phyloP scores from a whole-genome alignment of 2,329 filamentous ascomycete species.

The Thelonectria rubi region DNA sequence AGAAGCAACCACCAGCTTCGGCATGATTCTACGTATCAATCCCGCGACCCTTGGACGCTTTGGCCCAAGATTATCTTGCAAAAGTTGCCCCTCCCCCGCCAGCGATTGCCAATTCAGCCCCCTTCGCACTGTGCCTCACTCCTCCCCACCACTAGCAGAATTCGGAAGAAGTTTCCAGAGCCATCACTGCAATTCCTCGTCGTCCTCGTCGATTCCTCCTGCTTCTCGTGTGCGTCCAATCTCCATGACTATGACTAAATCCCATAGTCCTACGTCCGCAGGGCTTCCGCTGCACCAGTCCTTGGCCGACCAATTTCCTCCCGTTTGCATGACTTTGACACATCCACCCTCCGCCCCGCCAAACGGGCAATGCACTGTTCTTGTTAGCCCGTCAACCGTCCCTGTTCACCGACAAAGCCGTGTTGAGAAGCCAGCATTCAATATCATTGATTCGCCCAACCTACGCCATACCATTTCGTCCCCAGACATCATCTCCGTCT shows the following conservation, averaged over 20 bases:
- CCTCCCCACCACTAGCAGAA: constrained; percentile 26
- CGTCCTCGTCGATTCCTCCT: not conserved
- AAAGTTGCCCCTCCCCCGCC: constrained; percentile 21
- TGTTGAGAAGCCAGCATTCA: no score
- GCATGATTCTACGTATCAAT: constrained; percentile 7
- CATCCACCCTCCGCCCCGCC: constrained; percentile 34
- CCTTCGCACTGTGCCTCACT: not conserved
- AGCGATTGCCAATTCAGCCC: not conserved
- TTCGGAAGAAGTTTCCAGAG: constrained; percentile 34
- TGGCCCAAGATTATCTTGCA: not conserved
- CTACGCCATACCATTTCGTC: no score
- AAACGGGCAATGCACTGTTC: not conserved
- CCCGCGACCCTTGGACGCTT: not conserved
- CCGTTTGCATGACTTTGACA: constrained; percentile 43
- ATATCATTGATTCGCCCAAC: no score
- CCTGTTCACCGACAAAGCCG: not conserved
- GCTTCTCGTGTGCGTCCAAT: not conserved
- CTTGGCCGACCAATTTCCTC: not conserved
- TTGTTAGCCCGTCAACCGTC: not conserved
- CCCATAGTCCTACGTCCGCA: not conserved
- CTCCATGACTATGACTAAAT: constrained; percentile 38
- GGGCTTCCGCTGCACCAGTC: not conserved
- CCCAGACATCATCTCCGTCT: no score
- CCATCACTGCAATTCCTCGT: not conserved
- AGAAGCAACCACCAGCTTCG: constrained; percentile 26